Conservation (phyloP, 208 protist species). For the Leishmania aethiopica region DNA sequence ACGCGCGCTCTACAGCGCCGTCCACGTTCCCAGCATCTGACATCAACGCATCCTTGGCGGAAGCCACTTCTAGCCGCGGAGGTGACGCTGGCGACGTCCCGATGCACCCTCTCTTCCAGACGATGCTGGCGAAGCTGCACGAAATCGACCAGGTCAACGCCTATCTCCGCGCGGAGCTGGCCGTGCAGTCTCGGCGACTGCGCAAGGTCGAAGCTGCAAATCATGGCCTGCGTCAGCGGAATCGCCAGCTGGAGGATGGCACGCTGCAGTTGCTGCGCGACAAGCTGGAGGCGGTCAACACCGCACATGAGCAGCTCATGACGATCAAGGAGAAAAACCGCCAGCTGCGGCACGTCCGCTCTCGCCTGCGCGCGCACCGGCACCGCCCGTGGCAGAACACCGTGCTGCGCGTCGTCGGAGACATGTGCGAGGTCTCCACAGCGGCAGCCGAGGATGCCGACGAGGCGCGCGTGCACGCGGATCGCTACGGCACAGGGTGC, state of each 20-base stretch:
- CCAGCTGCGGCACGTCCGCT: constrained; percentile 73
- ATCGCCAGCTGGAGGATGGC: constrained; percentile 46
- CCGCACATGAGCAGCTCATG: constrained; percentile 79
- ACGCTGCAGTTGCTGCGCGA: constrained; percentile 59
- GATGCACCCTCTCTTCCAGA: constrained; percentile 54
- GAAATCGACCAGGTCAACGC: constrained; percentile 79
- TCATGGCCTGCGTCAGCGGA: constrained; percentile 56
- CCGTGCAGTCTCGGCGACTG: constrained; percentile 66
- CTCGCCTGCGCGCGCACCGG: constrained; percentile 75
- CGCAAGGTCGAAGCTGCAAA: constrained; percentile 69
- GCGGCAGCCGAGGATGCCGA: constrained; percentile 54
- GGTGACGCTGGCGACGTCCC: background rate
- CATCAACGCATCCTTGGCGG: background rate
- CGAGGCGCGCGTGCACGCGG: constrained; percentile 47
- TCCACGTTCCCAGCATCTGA: background rate
- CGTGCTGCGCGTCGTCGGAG: constrained; percentile 75
- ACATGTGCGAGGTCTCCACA: constrained; percentile 72
- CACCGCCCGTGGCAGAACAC: constrained; percentile 81
- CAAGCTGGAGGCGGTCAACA: constrained; percentile 75
- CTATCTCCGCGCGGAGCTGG: constrained; percentile 76
- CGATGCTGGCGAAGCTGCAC: constrained; percentile 72
- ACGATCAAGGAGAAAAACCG: constrained; percentile 54
- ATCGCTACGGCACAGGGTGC: constrained; percentile 15
- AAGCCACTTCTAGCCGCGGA: too few relatives aligned
- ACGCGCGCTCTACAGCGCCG: background rate